These are phyloP conservation scores for Scutellaria galericulata DNA, from an alignment of 257 asterid genomes.

Conservation along the genomic window DNA sequence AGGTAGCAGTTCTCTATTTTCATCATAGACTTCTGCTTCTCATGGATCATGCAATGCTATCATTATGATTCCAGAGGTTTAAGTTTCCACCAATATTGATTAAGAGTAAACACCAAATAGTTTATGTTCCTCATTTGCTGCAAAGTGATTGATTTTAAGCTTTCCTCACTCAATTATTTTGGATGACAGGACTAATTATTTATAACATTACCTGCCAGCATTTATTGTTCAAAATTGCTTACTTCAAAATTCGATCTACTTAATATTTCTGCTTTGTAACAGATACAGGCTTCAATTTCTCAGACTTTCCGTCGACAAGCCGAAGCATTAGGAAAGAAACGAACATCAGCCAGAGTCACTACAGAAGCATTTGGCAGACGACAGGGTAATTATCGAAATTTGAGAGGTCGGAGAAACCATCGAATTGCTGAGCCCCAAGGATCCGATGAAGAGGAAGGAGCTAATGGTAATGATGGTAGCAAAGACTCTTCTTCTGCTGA, in stretches of 20 bases:
- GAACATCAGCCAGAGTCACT: conserved; percentile 62
- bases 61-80: too few relatives aligned
- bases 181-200: too few relatives aligned
- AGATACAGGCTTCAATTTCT: conserved; percentile 96
- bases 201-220: background rate
- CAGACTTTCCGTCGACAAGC: conserved; percentile 88
- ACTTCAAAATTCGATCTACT: conserved; percentile 22
- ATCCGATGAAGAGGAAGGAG: conserved; percentile 89
- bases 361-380: conserved; percentile 65
- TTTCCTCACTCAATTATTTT: conserved; percentile 7
- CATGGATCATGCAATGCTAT: too few relatives aligned
- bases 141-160: conserved; percentile 5
- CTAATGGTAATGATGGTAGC: conserved; percentile 69
- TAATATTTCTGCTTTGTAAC: conserved; percentile 35
- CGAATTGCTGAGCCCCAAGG: conserved; percentile 63
- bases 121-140: conserved; percentile 1
- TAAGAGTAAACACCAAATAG: background rate
- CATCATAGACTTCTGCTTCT: background rate
- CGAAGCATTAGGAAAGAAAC: conserved; percentile 93
- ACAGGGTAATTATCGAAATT: conserved; percentile 63
- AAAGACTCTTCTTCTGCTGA: conserved; percentile 91
- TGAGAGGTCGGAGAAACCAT: conserved; percentile 70
- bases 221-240: conserved; percentile 24
- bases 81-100: background rate
- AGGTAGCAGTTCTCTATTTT: conserved; percentile 51